Evolutionary conservation across 441 rosid species (phyloP), one percentile per base, ranked within the genome.

Genomic region (Brassica balearica): DNA sequence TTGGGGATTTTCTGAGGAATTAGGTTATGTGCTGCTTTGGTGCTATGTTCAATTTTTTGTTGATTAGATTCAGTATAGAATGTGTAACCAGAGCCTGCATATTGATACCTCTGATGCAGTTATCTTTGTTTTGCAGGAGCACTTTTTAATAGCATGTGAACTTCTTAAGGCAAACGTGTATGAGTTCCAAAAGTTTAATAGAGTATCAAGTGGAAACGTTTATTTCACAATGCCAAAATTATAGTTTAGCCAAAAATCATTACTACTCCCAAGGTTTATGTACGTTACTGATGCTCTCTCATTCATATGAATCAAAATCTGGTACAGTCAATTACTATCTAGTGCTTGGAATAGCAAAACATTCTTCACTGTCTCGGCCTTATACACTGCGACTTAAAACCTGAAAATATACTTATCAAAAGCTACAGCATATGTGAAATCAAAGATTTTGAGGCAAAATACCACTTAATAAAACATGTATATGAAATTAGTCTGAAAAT

Each of bases 161-260:
- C 96, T 95, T 80, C 96, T 95, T 67, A 95, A 95, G 87, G 98
- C 97, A 72, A 95, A 95, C 80, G 84, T 95, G 53, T 93, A 93
- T 0, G 99, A 95, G 86, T 95, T 95, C 80, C 98, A 95, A 79
- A 95, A 93, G 80, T 93, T 95, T 83, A 95, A 95, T 84, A 87
- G 97, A 84, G 98, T 91, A 81, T 95, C 97, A 27, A 96, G 98
- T 69, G 99, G 99, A 69, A 97, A 95, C 83, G 99, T 95, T 75
- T 95, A 93, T 84, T 95, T 93, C 86, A 95, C 98, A 59, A 92
- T 95, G 99, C 97, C 97, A 56, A 92, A 97, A 87, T 86, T 93
- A 85, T 95, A 93, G 97, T 93, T 73, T 29, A 60, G 83, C 75
- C 4, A 68, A 69, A 63, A 20, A 6, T 74, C 80, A 46, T 78